These are phyloP conservation scores for Diaporthe nobilis DNA, from an alignment of 2,329 filamentous ascomycete species.

Conservation along the genomic window DNA sequence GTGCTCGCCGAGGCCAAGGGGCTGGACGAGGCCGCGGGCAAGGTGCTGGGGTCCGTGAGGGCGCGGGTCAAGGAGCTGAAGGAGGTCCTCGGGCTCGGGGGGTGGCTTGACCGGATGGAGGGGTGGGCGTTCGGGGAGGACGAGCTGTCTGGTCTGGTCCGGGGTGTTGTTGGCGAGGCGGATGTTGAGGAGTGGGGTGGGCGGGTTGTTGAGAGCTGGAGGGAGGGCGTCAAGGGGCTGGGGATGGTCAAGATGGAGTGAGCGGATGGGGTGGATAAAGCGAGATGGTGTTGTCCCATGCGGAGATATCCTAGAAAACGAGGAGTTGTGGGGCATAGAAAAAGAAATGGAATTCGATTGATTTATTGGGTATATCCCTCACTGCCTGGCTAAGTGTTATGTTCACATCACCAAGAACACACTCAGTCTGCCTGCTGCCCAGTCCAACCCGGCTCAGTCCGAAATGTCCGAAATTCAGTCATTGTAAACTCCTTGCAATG, in stretches of 20 bases:
- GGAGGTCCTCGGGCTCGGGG: slow-evolving; percentile 49
- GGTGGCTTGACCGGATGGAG: slow-evolving; percentile 56
- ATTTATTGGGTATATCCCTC: slow-evolving; percentile 16
- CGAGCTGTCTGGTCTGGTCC: slow-evolving; percentile 46
- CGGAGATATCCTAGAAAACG: neutral
- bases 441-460: neutral
- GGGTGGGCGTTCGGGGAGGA: slow-evolving; percentile 51
- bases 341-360: neutral
- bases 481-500: slow-evolving; percentile 25
- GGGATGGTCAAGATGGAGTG: slow-evolving; percentile 53
- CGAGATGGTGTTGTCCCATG: neutral
- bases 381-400: neutral
- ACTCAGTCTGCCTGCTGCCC: neutral
- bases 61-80: slow-evolving; percentile 51
- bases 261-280: neutral
- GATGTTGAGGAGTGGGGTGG: slow-evolving; percentile 54
- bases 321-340: neutral
- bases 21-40: slow-evolving; percentile 46
- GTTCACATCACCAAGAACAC: neutral
- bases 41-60: slow-evolving; percentile 49
- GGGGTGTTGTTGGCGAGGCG: slow-evolving; percentile 47
- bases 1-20: slow-evolving; percentile 51
- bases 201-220: slow-evolving; percentile 55
- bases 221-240: slow-evolving; percentile 56
- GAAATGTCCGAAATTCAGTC: neutral